phyloP scores from a whole-genome alignment of 176 grass and related monocot species.

The Eragrostis nindensis region DNA sequence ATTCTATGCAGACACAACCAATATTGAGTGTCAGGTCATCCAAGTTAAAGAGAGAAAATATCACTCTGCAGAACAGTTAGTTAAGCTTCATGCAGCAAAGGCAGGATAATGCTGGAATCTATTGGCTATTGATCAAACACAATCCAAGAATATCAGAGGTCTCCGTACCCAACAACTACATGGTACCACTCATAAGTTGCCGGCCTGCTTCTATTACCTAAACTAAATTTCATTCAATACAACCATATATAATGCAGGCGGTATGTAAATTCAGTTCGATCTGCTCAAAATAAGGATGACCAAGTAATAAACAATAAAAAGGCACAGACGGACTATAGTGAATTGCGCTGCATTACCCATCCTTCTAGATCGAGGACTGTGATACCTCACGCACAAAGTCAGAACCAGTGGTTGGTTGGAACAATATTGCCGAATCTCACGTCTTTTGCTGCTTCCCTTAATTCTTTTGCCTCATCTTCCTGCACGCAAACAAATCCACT shows the following conservation, averaged over 20 bases:
- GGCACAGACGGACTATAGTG: background rate
- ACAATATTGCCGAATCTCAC: conserved; percentile 62
- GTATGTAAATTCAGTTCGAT: background rate
- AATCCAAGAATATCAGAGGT: background rate
- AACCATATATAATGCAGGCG: background rate
- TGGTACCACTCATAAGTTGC: conserved; percentile 11
- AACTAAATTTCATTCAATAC: background rate
- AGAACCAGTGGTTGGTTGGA: conserved; percentile 69
- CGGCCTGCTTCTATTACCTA: background rate
- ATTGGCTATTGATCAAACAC: background rate
- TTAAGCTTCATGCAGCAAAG: background rate
- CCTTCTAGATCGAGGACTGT: conserved; percentile 97
- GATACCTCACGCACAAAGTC: conserved; percentile 97
- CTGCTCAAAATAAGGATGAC: background rate
- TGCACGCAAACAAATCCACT: conserved; percentile 30
- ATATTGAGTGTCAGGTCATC: background rate
- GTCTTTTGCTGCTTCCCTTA: conserved; percentile 71
- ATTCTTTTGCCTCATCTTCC: conserved; percentile 81
- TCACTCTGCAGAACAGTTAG: background rate
- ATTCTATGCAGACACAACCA: background rate
- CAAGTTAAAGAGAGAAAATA: background rate
- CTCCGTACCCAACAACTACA: background rate
- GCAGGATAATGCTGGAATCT: background rate
- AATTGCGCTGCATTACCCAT: conserved; percentile 55
- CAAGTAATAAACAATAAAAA: background rate